Evolutionary conservation across 1,139 yeast genomes (phyloP).

Genomic region (Candida sp.): DNA sequence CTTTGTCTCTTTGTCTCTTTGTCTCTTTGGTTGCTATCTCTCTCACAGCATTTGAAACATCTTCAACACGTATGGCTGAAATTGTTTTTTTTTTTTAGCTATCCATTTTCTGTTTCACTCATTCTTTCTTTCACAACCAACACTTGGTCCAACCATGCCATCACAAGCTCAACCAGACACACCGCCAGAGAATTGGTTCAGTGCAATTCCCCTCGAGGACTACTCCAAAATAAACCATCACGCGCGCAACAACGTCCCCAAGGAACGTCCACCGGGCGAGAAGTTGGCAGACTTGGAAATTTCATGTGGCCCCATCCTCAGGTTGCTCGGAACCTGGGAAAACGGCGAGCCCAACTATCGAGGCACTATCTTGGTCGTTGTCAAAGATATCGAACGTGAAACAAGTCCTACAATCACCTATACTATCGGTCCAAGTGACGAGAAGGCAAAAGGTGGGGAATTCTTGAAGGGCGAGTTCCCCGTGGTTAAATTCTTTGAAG

Average conservation of each 20-base stretch:
- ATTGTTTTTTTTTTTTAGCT: not conserved
- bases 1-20: not conserved
- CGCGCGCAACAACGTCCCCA: constrained; percentile 21
- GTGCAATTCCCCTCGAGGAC: constrained; percentile 34
- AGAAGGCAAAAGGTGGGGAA: constrained; percentile 10
- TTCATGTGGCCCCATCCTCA: constrained; percentile 78
- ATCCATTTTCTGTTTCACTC: not conserved
- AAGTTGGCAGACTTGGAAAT: constrained; percentile 45
- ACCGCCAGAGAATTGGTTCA: constrained; percentile 23
- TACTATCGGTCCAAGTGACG: constrained; percentile 39
- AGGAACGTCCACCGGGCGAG: constrained; percentile 11
- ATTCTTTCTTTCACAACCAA: not conserved
- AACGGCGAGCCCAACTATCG: constrained; percentile 54
- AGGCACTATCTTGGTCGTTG: constrained; percentile 67
- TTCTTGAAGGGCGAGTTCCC: constrained; percentile 48
- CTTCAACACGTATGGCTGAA: not conserved
- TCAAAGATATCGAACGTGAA: constrained; percentile 40
- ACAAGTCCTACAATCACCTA: constrained; percentile 42
- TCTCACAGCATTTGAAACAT: not conserved
- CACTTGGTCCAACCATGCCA: not conserved
- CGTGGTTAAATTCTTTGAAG: constrained; percentile 40
- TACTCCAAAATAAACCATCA: constrained; percentile 29
- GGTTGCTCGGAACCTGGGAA: constrained; percentile 65
- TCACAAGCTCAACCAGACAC: not conserved
- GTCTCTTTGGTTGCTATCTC: not conserved